A percentile compares a stretch with the other conserved stretches of the same genome.
These are phyloP conservation scores for Phialocephala sp. DNA, from an alignment of 2,329 filamentous ascomycete species.

Conservation along the genomic window DNA sequence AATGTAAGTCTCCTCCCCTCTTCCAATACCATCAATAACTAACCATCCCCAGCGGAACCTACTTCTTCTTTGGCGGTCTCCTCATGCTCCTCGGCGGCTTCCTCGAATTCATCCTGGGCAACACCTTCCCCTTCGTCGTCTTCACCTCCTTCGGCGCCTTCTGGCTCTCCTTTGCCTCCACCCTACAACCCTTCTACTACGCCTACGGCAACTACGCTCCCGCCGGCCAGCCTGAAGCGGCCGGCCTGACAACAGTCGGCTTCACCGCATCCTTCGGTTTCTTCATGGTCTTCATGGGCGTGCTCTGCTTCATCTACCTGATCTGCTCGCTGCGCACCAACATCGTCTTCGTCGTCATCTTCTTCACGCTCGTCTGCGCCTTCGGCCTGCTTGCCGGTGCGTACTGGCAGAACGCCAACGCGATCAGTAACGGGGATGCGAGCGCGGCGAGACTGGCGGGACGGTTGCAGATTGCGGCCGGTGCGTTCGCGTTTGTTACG, in stretches of 20 bases:
- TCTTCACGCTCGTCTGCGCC: conserved; percentile 62
- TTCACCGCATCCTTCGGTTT: conserved; percentile 48
- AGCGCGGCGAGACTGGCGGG: conserved; percentile 18
- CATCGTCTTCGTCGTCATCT: conserved; percentile 73
- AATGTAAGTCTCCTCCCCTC: conserved; percentile 48
- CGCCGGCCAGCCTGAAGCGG: conserved; percentile 37
- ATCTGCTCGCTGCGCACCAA: conserved; percentile 75
- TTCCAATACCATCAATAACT: conserved; percentile 14
- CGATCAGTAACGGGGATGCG: conserved; percentile 17
- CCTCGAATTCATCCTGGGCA: conserved; percentile 61
- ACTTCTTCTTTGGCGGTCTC: conserved; percentile 59
- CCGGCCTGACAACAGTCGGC: conserved; percentile 35
- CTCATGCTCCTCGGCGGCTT: conserved; percentile 58
- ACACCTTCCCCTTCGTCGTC: conserved; percentile 64
- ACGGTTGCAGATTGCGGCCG: conserved; percentile 44
- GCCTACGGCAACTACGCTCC: conserved; percentile 53
- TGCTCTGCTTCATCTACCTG: conserved; percentile 47
- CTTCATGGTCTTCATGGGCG: conserved; percentile 38
- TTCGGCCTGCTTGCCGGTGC: conserved; percentile 65
- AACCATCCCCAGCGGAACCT: conserved; percentile 49
- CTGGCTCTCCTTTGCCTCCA: conserved; percentile 61
- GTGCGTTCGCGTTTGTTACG: conserved; percentile 57
- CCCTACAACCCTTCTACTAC: conserved; percentile 58
- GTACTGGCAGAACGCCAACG: conserved; percentile 55
- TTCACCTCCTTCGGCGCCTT: conserved; percentile 61